Base-by-base conservation (phyloP, 2,329 filamentous ascomycete species). In the Trichoderma brevicompactum region DNA sequence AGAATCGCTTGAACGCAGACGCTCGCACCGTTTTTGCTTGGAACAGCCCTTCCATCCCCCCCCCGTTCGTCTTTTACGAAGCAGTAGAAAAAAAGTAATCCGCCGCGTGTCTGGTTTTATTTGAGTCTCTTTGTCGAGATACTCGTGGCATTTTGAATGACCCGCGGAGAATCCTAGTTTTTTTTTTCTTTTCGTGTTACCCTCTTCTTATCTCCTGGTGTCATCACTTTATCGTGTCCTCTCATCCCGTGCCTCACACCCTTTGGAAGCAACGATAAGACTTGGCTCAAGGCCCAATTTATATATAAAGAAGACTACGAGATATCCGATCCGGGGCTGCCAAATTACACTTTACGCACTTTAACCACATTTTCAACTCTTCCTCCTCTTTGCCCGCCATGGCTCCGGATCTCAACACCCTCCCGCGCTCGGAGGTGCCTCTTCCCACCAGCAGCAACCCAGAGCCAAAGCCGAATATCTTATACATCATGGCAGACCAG, bases 401-500 rank as follows among this genome's bases (percentile, higher is more conserved):
- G 89, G 85, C 89, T 69, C 89, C 90, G 58, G 90, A 92, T 79
- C 83, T 92, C 74, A 91, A 92, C 81, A 89, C 89, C 7, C 82
- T 92, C 66, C 85, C 87, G 48, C 79, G 82, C 43, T 89, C 87
- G 36, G 81, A 81, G 8, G 68, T 80, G 65, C 69, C 71, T 56
- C 70, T 70, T 59, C 69, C 71, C 54, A 69, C 71, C 60, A 53
- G 68, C 50, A 62, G 65, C 64, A 66, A 65, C n/a, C 65, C 70
- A 36, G 69, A 67, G 19, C 73, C 76, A 64, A 74, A 74, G 69
- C 79, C 79, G 68, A 81, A 81, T 69, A 81, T 81, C 49, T 73
- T 81, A 52, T 97, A 95, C 82, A 96, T 97, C 80, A 97, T 97
- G 93, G 94, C 94, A 63, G 94, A 97, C 79, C 94, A 97, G 81